Evolutionary conservation across 2,329 filamentous ascomycete genomes (phyloP), one percentile per base, ranked within the genome.

Genomic region (Pseudogymnoascus sp.): DNA sequence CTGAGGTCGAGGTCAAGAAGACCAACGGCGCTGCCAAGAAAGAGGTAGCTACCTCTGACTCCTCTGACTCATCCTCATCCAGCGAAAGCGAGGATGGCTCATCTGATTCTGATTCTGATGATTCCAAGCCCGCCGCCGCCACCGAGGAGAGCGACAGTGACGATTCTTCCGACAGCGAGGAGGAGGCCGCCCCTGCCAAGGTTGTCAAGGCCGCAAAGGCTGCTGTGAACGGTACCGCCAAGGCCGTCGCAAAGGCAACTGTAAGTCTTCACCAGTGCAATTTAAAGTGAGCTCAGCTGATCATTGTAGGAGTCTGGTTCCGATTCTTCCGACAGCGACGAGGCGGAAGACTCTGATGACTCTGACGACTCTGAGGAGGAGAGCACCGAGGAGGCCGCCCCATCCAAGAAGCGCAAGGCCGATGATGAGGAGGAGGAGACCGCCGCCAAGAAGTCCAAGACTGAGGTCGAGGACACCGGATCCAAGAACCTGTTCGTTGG

Each of bases 401-500:
- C 78, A 66, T 78, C 77, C 70, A 84, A 84, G 78, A 85, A 85
- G 79, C 81, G 82, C 73, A 84, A 84, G 78, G 81, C 81, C 49
- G 80, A 82, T 62, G 74, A 76, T 52, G 77, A 76, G 55, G 69
- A 72, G 45, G 72, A 75, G 23, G 65, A 60, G 55, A 72, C 78
- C 49, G 72, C 74, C 33, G 69, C 76, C 43, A 84, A 84, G 77
- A 83, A 83, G 76, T 74, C 75, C 67, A 83, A 82, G 76, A 78
- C 75, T 43, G 76, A 78, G 66, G 72, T 70, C 35, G 74, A 73
- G 49, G 75, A 74, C 61, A 73, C 70, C 67, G 75, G 77, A 43
- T 75, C 77, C 67, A 81, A 79, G 74, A 90, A 88, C 75, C 79
- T 91, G 62, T 90, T 90, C 75, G 80, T 89, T 68, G 88, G 88